A percentile compares a stretch with the other conserved stretches of the same genome.
These are phyloP conservation scores for Hypomyces perniciosus DNA, from an alignment of 2,329 filamentous ascomycete genomes.

Conservation along the genomic window DNA sequence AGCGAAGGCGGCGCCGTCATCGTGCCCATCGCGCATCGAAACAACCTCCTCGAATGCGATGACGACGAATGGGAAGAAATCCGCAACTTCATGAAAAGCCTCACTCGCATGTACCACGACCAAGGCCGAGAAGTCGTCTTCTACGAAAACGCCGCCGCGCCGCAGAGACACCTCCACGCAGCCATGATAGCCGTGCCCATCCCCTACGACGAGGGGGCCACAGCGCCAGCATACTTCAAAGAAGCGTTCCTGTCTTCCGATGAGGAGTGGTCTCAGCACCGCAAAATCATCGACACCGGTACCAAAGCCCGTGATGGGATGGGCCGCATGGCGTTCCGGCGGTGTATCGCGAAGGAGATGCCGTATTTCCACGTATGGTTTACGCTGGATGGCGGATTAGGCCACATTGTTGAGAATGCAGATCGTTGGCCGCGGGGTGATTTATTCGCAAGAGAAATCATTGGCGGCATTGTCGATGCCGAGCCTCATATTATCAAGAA, in stretches of 20 bases:
- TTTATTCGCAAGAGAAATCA: conserved; percentile 82
- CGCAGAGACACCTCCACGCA: conserved; percentile 73
- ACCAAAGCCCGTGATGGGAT: conserved; percentile 55
- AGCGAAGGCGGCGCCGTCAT: conserved; percentile 79
- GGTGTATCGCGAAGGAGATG: conserved; percentile 85
- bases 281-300: conserved; percentile 85
- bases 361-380: conserved; percentile 99
- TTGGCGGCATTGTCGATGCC: conserved; percentile 86
- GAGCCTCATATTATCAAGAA: conserved; percentile 80
- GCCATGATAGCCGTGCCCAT: conserved; percentile 82
- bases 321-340: conserved; percentile 76
- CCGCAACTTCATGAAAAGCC: conserved; percentile 96
- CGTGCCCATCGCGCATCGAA: conserved; percentile 78
- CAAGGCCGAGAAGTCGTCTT: conserved; percentile 90
- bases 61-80: conserved; percentile 99
- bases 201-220: conserved; percentile 85
- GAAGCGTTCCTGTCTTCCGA: conserved; percentile 86
- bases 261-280: conserved; percentile 93
- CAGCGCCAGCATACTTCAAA: conserved; percentile 87
- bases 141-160: conserved; percentile 91
- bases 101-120: conserved; percentile 90
- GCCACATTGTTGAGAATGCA: conserved; percentile 85
- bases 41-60: conserved; percentile 93
- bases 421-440: conserved; percentile 84
- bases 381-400: conserved; percentile 79